phyloP scores from a whole-genome alignment of 805 yeast genomes.

The Blastobotrys muscicola region DNA sequence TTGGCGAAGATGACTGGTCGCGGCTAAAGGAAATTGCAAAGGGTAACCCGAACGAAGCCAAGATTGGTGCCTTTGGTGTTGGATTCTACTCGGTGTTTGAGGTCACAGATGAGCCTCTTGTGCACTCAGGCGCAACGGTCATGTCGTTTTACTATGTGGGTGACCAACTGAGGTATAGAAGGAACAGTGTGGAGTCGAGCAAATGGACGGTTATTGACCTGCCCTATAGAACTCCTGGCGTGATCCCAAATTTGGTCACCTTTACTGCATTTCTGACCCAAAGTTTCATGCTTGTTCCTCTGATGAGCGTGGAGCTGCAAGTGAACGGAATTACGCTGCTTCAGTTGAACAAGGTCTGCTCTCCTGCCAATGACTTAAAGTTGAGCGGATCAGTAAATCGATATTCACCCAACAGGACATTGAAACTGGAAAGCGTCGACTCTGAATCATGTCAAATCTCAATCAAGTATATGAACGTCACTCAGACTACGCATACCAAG shows the following conservation, averaged over 20 bases:
- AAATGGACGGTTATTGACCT: conserved; percentile 31
- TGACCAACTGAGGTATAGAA: conserved; percentile 29
- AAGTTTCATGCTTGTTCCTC: conserved; percentile 28
- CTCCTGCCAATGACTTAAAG: conserved; percentile 14
- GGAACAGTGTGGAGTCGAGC: conserved; percentile 15
- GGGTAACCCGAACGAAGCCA: conserved; percentile 35
- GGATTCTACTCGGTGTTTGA: conserved; percentile 67
- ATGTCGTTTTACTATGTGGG: conserved; percentile 31
- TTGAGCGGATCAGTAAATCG: conserved; percentile 19
- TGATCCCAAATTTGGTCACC: conserved; percentile 25
- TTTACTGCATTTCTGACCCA: conserved; percentile 32
- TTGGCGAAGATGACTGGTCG: conserved; percentile 31
- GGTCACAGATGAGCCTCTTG: conserved; percentile 70
- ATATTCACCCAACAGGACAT: conserved; percentile 20
- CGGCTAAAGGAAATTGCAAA: conserved; percentile 33
- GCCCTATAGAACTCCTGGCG: conserved; percentile 24
- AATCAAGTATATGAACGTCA: conserved; percentile 28
- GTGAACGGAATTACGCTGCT: conserved; percentile 23
- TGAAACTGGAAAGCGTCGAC: conserved; percentile 18
- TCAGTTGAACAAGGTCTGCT: conserved; percentile 19
- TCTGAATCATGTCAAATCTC: conserved; percentile 22
- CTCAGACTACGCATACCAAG: conserved; percentile 22
- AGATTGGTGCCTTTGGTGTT: conserved; percentile 36
- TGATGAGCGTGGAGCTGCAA: conserved; percentile 22
- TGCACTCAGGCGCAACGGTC: conserved; percentile 36